Base-by-base conservation (phyloP, 2,329 filamentous ascomycete species). In the Microsporum audouinii region DNA sequence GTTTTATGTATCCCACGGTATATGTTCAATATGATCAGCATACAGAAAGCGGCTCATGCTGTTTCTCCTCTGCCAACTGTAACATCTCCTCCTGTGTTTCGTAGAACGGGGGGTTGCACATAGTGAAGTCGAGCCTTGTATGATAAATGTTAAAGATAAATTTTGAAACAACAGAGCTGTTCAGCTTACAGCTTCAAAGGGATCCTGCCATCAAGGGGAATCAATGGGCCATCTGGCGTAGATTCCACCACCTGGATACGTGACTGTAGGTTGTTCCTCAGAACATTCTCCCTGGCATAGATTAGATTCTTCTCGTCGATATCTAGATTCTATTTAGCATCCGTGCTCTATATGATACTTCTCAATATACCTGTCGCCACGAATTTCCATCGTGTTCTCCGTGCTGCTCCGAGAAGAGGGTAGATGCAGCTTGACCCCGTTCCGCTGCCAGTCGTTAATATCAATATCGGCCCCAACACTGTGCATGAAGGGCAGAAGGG, bases 81-180 rank as follows among this genome's bases (percentile, higher is more conserved):
- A 80, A 66, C 73, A 96, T 82, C 58, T 95, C 90, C 3, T 80
- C 74, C 2, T 81, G 76, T 0, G 88, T 91, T n/a, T 79, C 73
- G 76, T 96, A 97, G 75, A 99, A 99, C 0, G 94, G 94, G 0
- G 94, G 94, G 66, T 99, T 99, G 65, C 88, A 92, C 85, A 97
- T 95, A 62, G 84, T 85, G 71, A 97, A 96, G 70, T 92, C 86
- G 49, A 95, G 78, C 2, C 77, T 79, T 7, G 69, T 63, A 8
- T 29, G 43, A 10, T 5, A 36, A 33, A 5, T 12, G 51, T 55
- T 27, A 31, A 12, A 5, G 14, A 14, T 31, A 12, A 51, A 5
- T 31, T 5, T 29, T 14, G 7, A 4, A 43, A 43, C 14, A 27
- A 23, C 10, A 53, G 17, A 39, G 47, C 5, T 29, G 17, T 59